phyloP scores from a whole-genome alignment of 2,329 filamentous ascomycete species.

The Bipolaris zeicola region DNA sequence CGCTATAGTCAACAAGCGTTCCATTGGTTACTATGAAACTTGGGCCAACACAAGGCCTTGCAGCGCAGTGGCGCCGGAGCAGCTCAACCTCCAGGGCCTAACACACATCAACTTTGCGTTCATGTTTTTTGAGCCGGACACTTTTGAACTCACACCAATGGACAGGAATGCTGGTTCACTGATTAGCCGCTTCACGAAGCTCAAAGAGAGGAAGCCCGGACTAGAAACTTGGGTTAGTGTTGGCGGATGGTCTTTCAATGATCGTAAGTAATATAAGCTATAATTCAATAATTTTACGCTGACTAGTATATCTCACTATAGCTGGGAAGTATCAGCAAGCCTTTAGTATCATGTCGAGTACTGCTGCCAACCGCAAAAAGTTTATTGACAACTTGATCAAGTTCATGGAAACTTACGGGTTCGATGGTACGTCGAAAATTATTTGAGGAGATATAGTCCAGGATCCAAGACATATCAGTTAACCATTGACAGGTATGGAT shows the following conservation, averaged over 20 bases:
- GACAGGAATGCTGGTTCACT: background rate
- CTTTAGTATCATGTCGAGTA: slow-evolving; percentile 38
- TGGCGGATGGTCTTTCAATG: slow-evolving; percentile 51
- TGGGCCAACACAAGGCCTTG: slow-evolving; percentile 8
- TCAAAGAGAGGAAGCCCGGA: slow-evolving; percentile 38
- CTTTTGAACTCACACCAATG: slow-evolving; percentile 11
- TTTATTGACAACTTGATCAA: slow-evolving; percentile 46
- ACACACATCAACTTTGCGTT: slow-evolving; percentile 17
- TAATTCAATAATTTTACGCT: background rate
- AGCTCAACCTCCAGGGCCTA: slow-evolving; percentile 9
- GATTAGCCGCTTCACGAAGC: slow-evolving; percentile 1
- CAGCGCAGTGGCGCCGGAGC: background rate
- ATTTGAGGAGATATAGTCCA: background rate
- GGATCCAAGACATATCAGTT: background rate
- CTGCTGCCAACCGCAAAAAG: slow-evolving; percentile 19
- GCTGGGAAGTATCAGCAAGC: slow-evolving; percentile 44
- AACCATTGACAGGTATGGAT: slow-evolving; percentile 43
- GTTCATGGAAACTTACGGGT: slow-evolving; percentile 51
- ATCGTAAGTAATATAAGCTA: slow-evolving; percentile 2
- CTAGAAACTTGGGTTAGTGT: slow-evolving; percentile 50
- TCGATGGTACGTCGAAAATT: slow-evolving; percentile 36
- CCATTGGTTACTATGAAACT: slow-evolving; percentile 4
- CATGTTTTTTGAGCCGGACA: slow-evolving; percentile 7
- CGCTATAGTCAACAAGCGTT: background rate
- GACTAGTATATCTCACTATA: slow-evolving; percentile 20